Evolutionary conservation across 2,329 filamentous ascomycete species (phyloP), one percentile per base, ranked within the genome.

Genomic region (Trichoderma sp.): DNA sequence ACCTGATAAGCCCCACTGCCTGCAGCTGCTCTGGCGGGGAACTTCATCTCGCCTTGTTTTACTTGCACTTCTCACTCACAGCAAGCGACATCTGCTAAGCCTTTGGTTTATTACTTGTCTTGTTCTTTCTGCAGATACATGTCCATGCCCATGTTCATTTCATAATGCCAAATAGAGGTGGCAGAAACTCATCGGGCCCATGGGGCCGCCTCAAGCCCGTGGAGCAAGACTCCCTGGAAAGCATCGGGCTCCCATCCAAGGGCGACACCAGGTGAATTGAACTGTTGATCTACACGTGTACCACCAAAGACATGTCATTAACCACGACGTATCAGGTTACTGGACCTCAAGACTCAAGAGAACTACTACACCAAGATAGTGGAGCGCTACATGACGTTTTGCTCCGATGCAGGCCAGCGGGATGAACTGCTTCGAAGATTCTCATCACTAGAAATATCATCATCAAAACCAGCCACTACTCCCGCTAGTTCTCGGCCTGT

Each of bases 331-430:
- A 13, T 20, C 74, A 93, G 92, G 77, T 84, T 95, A 43, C 87
- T 93, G 71, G 90, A 95, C 76, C 84, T 87, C 81, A 93, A 93
- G 82, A 88, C 88, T 8, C 95, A 98, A 82, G 92, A 97, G 80
- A 85, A 85, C 68, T 98, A 95, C 84, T 97, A 95, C 82, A 90
- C 91, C 79, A 93, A 91, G 79, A 97, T 98, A 76, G 90, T 95
- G 72, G 91, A 95, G 78, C 90, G 94, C 63, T 98, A 97, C 83
- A 92, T 97, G 88, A 89, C 90, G 74, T 97, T 97, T 80, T 97
- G 94, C 84, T 92, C 93, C 64, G 87, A 91, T 43, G 89, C 90
- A 17, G 88, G 90, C 70, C 88, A 92, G 77, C 87, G 90, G 67
- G 90, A 93, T 74, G 90, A 92, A 75, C 88, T 98, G 30, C 88